Percentiles rank a stretch among this genome's conserved stretches.
phyloP scores from a whole-genome alignment of 2,329 filamentous ascomycete genomes.

The Curvularia spicifera region DNA sequence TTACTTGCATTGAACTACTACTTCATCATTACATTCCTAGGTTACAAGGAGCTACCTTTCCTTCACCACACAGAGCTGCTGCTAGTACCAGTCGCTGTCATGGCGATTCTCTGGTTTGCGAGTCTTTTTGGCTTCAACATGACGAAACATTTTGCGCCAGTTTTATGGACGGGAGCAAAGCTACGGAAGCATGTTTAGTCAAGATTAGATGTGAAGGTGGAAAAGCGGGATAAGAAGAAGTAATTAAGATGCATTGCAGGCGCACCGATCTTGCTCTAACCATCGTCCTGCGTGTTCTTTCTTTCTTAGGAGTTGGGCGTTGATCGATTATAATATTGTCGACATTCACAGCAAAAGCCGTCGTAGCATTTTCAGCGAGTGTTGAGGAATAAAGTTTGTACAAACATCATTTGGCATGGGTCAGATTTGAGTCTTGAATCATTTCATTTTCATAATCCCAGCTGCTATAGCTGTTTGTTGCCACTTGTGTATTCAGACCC shows the following conservation, averaged over 20 bases:
- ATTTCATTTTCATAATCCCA: constrained; percentile 31
- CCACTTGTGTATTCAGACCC: constrained; percentile 28
- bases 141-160: constrained; percentile 58
- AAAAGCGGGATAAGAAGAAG: neutral
- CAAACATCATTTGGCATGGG: neutral
- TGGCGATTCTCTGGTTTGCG: constrained; percentile 64
- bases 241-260: neutral
- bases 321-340: neutral
- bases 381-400: neutral
- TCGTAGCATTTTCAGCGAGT: constrained; percentile 1
- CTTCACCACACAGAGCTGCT: constrained; percentile 71
- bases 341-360: neutral
- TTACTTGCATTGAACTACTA: constrained; percentile 71
- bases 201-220: neutral
- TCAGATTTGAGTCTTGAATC: constrained; percentile 18
- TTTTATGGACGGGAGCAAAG: constrained; percentile 57
- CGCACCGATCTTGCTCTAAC: no score
- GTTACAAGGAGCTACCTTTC: constrained; percentile 72
- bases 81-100: constrained; percentile 66
- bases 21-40: constrained; percentile 71
- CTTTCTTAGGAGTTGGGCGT: neutral
- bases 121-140: constrained; percentile 60
- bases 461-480: constrained; percentile 35
- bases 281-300: neutral
- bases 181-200: constrained; percentile 50